These are phyloP conservation scores for Colletotrichum sublineola DNA, from an alignment of 2,329 filamentous ascomycete genomes.

Conservation along the genomic window DNA sequence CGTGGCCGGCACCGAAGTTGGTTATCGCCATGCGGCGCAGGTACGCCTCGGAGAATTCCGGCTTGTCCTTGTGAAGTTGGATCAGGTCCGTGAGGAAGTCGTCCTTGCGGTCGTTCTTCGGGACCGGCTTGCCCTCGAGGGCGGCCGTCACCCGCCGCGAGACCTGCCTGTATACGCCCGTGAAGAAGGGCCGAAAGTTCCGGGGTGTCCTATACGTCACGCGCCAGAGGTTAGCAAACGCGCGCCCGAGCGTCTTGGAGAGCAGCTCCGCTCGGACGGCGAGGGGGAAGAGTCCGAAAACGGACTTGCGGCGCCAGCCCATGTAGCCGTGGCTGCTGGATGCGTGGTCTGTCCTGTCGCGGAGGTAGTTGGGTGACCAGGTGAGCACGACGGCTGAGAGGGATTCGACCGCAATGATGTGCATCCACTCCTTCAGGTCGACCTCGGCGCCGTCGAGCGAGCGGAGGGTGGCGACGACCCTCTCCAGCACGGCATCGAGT, in stretches of 20 bases:
- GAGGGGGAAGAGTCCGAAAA: conserved; percentile 64
- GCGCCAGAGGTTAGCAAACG: conserved; percentile 59
- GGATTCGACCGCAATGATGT: conserved; percentile 66
- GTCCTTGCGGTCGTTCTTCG: conserved; percentile 48
- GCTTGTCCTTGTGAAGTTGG: conserved; percentile 58
- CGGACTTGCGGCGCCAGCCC: conserved; percentile 65
- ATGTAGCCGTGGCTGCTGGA: conserved; percentile 63
- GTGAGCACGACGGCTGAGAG: conserved; percentile 64
- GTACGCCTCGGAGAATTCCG: conserved; percentile 62
- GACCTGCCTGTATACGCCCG: conserved; percentile 51
- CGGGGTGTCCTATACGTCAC: conserved; percentile 60
- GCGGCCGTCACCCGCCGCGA: conserved; percentile 52
- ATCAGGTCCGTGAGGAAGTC: conserved; percentile 64
- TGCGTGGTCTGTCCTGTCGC: conserved; percentile 58
- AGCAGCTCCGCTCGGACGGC: conserved; percentile 56
- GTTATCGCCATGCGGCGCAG: conserved; percentile 66
- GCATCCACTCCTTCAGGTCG: conserved; percentile 69
- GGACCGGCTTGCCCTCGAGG: conserved; percentile 37
- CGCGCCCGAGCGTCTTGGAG: conserved; percentile 52
- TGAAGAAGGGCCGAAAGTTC: conserved; percentile 63
- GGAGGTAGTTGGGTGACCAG: conserved; percentile 65
- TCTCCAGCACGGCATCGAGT: conserved; percentile 57
- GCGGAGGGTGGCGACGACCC: conserved; percentile 53
- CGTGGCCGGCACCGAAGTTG: conserved; percentile 69
- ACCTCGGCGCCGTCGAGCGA: conserved; percentile 55